Base-by-base conservation (phyloP, 2,329 filamentous ascomycete species). In the Helotiales sp. region DNA sequence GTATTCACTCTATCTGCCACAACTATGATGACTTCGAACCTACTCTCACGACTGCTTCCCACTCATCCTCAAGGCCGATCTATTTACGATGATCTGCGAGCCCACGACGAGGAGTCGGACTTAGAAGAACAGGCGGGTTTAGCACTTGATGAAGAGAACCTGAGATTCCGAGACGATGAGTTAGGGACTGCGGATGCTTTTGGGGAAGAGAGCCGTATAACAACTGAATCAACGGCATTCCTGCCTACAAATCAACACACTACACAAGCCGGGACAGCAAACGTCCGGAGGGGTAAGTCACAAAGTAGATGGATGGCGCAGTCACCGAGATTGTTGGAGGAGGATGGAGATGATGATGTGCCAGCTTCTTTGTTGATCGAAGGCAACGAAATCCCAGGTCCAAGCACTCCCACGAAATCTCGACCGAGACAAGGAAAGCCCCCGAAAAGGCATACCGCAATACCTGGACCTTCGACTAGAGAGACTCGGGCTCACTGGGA, bases 341-440 rank as follows among this genome's bases (percentile, higher is more conserved):
- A 77, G 47, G 77, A 78, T 61, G 70, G 67, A 2, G 77, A 78
- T 60, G 77, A 89, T 63, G 88, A 90, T 72, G 88, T 90, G 0
- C 88, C 88, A 0, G 85, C 84, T 20, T 91, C 88, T 2, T 79
- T 91, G 20, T 77, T 91, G 20, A 84, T 91, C 22, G 88, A 91
- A 74, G 80, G 78, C 4, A 82, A 83, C 57, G 78, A 80, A n/a
- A 71, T 66, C 60, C 60, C 65, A 63, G 75, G 65, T 28, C 71
- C 40, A 59, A 75, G 69, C 67, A 66, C 69, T 63, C 71, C 74
- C 64, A 69, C 69, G 30, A 75, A 75, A 30, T 54, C 75, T 30
- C 65, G 70, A 63, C 45, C 55, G 4, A 69, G 65, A 50, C 64
- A 68, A 45, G 50, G 60, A 32, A 69, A 67, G 20, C 11, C 64